Evolutionary conservation across 257 asterid genomes (phyloP).

Genomic region (Solanum habrochaites): DNA sequence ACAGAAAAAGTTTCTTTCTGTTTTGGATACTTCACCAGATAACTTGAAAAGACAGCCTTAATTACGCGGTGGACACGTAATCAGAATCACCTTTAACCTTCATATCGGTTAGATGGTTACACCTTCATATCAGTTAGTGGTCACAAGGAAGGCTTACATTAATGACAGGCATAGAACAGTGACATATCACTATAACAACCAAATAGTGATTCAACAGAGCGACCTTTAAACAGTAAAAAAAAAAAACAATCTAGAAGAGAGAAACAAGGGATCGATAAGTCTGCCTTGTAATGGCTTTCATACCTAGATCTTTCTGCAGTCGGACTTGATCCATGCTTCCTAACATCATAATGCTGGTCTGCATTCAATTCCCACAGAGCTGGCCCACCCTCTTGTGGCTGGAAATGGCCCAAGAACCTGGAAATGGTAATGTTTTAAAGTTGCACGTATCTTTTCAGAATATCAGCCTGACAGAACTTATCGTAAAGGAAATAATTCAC

Average conservation of each 20-base stretch:
- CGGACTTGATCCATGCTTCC: conserved; percentile 32
- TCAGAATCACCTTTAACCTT: neutral
- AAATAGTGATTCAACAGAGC: neutral
- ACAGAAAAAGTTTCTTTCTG: neutral
- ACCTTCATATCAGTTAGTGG: neutral
- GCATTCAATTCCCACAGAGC: conserved; percentile 85
- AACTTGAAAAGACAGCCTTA: neutral
- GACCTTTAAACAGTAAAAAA: neutral
- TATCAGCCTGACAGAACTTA: neutral
- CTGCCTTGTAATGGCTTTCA: neutral
- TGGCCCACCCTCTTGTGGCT: conserved; percentile 72
- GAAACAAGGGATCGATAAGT: neutral
- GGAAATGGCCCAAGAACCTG: conserved; percentile 95
- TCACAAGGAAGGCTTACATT: neutral
- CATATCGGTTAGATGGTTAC: neutral
- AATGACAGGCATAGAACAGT: neutral
- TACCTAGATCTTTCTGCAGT: conserved; percentile 51
- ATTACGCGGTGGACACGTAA: neutral
- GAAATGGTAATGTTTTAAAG: neutral
- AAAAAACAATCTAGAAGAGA: neutral
- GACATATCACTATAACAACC: neutral
- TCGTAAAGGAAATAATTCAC: conserved; percentile 4
- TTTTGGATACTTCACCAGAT: neutral
- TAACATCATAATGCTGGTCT: conserved; percentile 61
- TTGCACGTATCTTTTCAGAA: neutral